phyloP scores from a whole-genome alignment of 1,139 yeast species.

The Candida sanyaensis region DNA sequence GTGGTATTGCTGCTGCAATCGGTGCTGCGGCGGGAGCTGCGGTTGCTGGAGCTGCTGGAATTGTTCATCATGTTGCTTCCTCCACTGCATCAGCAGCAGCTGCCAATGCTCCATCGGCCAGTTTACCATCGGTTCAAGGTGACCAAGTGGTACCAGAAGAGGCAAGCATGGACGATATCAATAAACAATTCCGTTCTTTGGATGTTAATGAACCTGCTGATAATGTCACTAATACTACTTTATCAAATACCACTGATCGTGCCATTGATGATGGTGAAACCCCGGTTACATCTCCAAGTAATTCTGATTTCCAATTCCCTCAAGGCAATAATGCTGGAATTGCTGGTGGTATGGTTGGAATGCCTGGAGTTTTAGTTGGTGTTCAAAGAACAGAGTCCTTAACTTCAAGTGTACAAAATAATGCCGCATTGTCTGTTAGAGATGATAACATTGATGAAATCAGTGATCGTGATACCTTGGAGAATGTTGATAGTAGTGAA shows the following conservation, averaged over 20 bases:
- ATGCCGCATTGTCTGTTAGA: constrained; percentile 86
- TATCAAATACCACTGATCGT: constrained; percentile 39
- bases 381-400: constrained; percentile 71
- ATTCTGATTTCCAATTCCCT: constrained; percentile 55
- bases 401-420: constrained; percentile 89
- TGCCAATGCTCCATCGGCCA: neutral
- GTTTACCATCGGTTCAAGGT: constrained; percentile 2
- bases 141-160: neutral
- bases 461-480: constrained; percentile 62
- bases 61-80: constrained; percentile 5
- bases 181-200: constrained; percentile 21
- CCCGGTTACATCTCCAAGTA: constrained; percentile 58
- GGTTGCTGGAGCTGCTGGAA: constrained; percentile 10
- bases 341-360: constrained; percentile 46
- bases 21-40: constrained; percentile 23
- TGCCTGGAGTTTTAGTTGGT: constrained; percentile 50
- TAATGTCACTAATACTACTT: constrained; percentile 27
- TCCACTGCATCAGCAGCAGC: neutral
- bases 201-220: constrained; percentile 20
- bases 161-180: constrained; percentile 7
- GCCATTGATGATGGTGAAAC: constrained; percentile 46
- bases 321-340: constrained; percentile 40
- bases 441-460: constrained; percentile 67
- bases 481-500: constrained; percentile 22
- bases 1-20: constrained; percentile 10